Percentiles rank a stretch among this genome's conserved stretches.
Evolutionary conservation across 2,329 filamentous ascomycete species (phyloP).

Genomic region (Fusarium illudens): DNA sequence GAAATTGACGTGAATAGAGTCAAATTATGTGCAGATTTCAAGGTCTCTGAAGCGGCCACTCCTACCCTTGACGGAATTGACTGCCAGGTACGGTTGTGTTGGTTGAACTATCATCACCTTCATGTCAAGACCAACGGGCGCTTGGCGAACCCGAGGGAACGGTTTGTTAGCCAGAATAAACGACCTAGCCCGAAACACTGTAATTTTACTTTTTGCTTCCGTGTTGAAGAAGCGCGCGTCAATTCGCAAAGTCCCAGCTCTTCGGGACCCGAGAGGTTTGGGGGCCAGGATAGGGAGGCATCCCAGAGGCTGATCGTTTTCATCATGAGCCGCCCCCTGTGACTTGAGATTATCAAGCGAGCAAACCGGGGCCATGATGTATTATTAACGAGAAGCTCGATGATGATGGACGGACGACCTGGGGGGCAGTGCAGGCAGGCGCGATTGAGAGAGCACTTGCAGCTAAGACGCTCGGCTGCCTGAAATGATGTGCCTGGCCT

Average conservation of each 20-base stretch:
- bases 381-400: neutral
- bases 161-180: constrained; percentile 9
- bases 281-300: constrained; percentile 21
- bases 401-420: neutral
- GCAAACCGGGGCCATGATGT: neutral
- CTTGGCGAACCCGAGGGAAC: constrained; percentile 10
- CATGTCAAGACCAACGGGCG: constrained; percentile 3
- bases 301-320: constrained; percentile 5
- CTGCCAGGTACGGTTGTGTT: neutral
- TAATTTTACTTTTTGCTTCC: neutral
- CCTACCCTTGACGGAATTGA: neutral
- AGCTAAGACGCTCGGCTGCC: neutral
- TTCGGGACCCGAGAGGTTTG: neutral
- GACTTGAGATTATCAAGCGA: neutral
- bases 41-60: neutral
- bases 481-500: constrained; percentile 21
- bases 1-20: neutral
- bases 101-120: neutral
- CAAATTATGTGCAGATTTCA: neutral
- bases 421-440: constrained; percentile 23
- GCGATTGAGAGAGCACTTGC: neutral
- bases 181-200: constrained; percentile 8
- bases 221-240: neutral
- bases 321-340: neutral
- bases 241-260: neutral